These are phyloP conservation scores for Aspergillus quadricinctus DNA, from an alignment of 2,329 filamentous ascomycete genomes.

Conservation along the genomic window DNA sequence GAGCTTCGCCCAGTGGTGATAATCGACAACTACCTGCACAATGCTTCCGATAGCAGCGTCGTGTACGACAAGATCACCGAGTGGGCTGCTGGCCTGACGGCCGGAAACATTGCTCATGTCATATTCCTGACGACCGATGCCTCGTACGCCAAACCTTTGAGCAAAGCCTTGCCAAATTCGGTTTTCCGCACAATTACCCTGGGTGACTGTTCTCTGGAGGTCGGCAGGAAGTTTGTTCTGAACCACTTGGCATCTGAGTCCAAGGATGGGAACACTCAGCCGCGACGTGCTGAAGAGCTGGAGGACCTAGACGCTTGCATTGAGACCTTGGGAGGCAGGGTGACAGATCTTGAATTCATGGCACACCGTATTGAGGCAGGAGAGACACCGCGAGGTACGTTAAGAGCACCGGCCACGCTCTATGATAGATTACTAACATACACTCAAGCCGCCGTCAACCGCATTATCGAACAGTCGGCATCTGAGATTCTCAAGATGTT, in stretches of 20 bases:
- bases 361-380: conserved; percentile 85
- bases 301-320: conserved; percentile 77
- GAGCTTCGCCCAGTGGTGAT: conserved; percentile 79
- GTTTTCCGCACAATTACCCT: conserved; percentile 83
- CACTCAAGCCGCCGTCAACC: conserved; percentile 63
- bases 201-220: conserved; percentile 78
- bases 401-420: no score
- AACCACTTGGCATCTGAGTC: conserved; percentile 61
- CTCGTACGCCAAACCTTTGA: conserved; percentile 80
- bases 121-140: conserved; percentile 90
- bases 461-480: conserved; percentile 84
- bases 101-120: conserved; percentile 85
- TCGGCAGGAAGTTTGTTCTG: conserved; percentile 87
- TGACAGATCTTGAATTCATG: conserved; percentile 94
- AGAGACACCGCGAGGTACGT: conserved; percentile 65
- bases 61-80: conserved; percentile 76
- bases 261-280: conserved; percentile 33
- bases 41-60: conserved; percentile 61
- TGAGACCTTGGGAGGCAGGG: conserved; percentile 74
- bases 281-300: conserved; percentile 50
- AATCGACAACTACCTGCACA: conserved; percentile 87
- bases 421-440: conserved; percentile 13
- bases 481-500: conserved; percentile 94
- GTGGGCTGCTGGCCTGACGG: conserved; percentile 82
- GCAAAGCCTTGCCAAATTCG: conserved; percentile 82